Evolutionary conservation across 1,284 basidiomycete genomes (phyloP), one percentile per base, ranked within the genome.

Genomic region (Ceratobasidium sp.): DNA sequence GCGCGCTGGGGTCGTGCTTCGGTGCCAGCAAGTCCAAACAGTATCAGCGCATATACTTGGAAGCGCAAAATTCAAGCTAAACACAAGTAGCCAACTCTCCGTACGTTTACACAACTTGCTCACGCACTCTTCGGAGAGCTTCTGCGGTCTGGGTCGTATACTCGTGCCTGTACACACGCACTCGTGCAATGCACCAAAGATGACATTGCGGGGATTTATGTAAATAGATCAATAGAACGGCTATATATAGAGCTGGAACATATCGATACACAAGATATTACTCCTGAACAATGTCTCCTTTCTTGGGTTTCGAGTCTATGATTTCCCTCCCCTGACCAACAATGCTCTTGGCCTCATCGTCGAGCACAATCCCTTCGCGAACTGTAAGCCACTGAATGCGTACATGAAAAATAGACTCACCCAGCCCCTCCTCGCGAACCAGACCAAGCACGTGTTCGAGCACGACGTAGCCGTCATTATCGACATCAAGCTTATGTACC

Each of bases 401-500:
- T 40, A n/a, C 22, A 10, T 31, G 43, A 47, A 32, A 17, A 38
- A 38, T 10, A 38, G 20, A 79, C 85, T 68, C 73, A 89, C 90
- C 90, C 32, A 92, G 79, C 22, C 89, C 91, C 74, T 92, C 90
- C 78, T 92, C 90, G 73, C 82, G 83, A n/a, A 91, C 89, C 60
- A 93, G 79, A 2, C 88, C 91, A 40, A 93, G 78, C 45, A 93
- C 90, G 75, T 93, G 91, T 77, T 92, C 90, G 35, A 93, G 81
- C 78, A 94, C 92, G 22, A 98, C 94, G 75, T 90, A 96, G 0
- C 96, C 96, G 76, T 99, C 96, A 79, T 94, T 89, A 80, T 99
- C 96, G 3, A 93, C 91, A 77, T 99, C 97, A 74, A 99, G 82
- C 81, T 98, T 98, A 77, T 95, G 89, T 69, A 96, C 89, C 45